phyloP scores from a whole-genome alignment of 495 filamentous ascomycete genomes.

The Penicillium verhagenii region DNA sequence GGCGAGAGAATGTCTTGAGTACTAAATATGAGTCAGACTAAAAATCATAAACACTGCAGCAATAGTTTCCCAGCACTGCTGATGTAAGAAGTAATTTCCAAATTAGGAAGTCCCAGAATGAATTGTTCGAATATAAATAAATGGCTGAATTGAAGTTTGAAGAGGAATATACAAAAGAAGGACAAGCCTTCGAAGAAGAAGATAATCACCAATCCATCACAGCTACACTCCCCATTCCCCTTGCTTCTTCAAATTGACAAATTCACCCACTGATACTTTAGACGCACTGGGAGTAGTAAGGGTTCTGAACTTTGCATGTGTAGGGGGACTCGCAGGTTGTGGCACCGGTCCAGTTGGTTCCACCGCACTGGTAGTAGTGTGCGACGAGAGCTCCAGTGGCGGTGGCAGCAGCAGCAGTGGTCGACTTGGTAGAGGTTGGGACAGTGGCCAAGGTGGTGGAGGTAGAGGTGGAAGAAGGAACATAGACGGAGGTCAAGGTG shows the following conservation, averaged over 20 bases:
- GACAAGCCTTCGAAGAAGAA: slow-evolving; percentile 3
- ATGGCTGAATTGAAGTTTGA: background rate
- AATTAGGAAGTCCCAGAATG: too few relatives aligned
- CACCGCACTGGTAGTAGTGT: slow-evolving; percentile 51
- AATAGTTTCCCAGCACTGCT: too few relatives aligned
- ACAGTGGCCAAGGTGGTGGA: slow-evolving; percentile 14
- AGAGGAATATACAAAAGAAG: slow-evolving; percentile 11
- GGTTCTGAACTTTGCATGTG: slow-evolving; percentile 45
- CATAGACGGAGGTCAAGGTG: slow-evolving; percentile 3
- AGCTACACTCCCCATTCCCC: background rate
- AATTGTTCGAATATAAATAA: background rate
- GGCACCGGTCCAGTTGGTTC: slow-evolving; percentile 46
- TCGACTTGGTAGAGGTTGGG: slow-evolving; percentile 16
- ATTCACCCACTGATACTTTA: slow-evolving; percentile 7
- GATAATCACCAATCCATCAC: slow-evolving; percentile 1
- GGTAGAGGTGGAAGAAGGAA: slow-evolving; percentile 15
- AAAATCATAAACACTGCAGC: too few relatives aligned
- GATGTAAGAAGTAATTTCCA: too few relatives aligned
- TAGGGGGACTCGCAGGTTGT: slow-evolving; percentile 46
- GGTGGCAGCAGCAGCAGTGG: slow-evolving; percentile 20
- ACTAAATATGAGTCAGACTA: too few relatives aligned
- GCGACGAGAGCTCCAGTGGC: slow-evolving; percentile 20
- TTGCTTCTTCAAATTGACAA: background rate
- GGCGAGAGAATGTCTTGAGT: too few relatives aligned
- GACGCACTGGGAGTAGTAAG: slow-evolving; percentile 54